phyloP scores from a whole-genome alignment of 192 early-diverging fungal species.

The Piromyces finnis region DNA sequence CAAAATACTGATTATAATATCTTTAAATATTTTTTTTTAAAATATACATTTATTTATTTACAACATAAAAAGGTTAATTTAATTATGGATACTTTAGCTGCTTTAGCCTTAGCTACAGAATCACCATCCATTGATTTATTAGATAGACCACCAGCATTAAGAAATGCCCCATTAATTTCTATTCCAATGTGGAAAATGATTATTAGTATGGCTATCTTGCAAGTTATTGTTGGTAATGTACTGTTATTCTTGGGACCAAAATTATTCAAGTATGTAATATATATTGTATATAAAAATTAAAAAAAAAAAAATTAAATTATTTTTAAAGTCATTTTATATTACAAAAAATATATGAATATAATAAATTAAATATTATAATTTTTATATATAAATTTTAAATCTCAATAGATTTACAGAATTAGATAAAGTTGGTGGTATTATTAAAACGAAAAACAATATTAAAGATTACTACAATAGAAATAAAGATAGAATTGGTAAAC shows the following conservation, averaged over 20 bases:
- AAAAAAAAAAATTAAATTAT: too few relatives aligned
- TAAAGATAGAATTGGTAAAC: not conserved
- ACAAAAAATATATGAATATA: too few relatives aligned
- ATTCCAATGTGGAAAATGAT: slow-evolving; percentile 87
- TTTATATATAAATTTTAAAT: too few relatives aligned
- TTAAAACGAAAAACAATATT: not conserved
- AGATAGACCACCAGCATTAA: slow-evolving; percentile 52
- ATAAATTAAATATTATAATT: too few relatives aligned
- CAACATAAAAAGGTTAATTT: slow-evolving; percentile 26
- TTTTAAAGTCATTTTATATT: too few relatives aligned
- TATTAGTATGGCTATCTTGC: slow-evolving; percentile 72
- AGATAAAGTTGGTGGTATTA: not conserved
- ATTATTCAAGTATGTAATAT: not conserved
- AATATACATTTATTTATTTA: too few relatives aligned
- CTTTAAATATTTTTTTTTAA: too few relatives aligned
- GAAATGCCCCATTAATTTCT: slow-evolving; percentile 59
- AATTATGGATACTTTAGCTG: slow-evolving; percentile 87
- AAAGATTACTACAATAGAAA: not conserved
- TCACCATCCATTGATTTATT: slow-evolving; percentile 70
- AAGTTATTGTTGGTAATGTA: slow-evolving; percentile 33
- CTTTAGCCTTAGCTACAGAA: slow-evolving; percentile 82
- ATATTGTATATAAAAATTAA: too few relatives aligned
- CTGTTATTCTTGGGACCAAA: not conserved
- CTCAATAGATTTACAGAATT: not conserved
- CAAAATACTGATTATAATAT: too few relatives aligned